phyloP scores from a whole-genome alignment of 805 yeast genomes.

The Wickerhamomyces rabaulensis region DNA sequence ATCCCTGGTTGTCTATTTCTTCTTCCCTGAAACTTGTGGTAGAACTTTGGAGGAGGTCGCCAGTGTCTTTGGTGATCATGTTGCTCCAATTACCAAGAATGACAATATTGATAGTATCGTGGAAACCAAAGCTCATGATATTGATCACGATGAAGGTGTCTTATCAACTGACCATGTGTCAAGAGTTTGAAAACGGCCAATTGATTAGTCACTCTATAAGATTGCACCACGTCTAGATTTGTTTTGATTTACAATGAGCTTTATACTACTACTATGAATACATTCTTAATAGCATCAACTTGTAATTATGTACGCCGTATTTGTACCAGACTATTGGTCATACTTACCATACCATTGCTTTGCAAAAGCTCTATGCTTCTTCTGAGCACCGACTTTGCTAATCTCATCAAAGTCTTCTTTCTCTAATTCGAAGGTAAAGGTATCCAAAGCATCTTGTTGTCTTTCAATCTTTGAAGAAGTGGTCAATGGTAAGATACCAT shows the following conservation, averaged over 20 bases:
- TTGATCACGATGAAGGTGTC: no score
- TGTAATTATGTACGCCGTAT: no score
- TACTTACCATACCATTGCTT: conserved; percentile 5
- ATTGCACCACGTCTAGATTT: no score
- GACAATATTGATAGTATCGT: no score
- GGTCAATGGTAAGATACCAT: conserved; percentile 60
- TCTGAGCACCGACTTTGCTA: conserved; percentile 30
- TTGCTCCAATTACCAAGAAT: no score
- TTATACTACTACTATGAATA: no score
- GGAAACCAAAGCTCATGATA: no score
- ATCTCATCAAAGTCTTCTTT: conserved; percentile 41
- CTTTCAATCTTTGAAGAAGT: conserved; percentile 54
- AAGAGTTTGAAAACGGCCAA: no score
- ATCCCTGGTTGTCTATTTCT: conserved; percentile 23
- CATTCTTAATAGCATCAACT: no score
- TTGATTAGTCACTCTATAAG: no score
- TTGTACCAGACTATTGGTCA: conserved; percentile 1
- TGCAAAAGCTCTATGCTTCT: conserved; percentile 18
- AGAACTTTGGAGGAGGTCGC: conserved; percentile 34
- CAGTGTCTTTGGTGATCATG: conserved; percentile 25
- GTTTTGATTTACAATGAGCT: no score
- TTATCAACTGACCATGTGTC: no score
- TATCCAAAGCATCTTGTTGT: conserved; percentile 45
- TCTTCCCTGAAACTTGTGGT: conserved; percentile 35
- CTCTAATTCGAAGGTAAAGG: conserved; percentile 47